Evolutionary conservation across 1,284 basidiomycete species (phyloP).

Genomic region (Irpex lacteus): DNA sequence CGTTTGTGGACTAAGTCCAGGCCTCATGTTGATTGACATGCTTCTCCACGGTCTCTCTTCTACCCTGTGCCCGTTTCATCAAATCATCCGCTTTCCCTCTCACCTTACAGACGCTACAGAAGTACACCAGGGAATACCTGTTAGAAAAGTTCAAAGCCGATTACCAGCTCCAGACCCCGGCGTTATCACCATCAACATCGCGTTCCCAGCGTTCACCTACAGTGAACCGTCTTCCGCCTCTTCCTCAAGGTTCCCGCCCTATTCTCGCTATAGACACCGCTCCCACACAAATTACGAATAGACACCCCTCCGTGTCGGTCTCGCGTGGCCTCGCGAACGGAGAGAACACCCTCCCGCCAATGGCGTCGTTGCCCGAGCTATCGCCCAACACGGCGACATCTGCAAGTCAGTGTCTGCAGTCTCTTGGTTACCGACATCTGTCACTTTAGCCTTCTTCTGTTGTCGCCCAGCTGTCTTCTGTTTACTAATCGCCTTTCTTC

Average conservation of each 20-base stretch:
- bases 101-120: slow-evolving; percentile 63
- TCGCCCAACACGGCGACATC: slow-evolving; percentile 30
- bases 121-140: slow-evolving; percentile 79
- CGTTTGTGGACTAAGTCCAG: slow-evolving; percentile 16
- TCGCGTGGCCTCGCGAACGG: slow-evolving; percentile 16
- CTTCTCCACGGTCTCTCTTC: not conserved
- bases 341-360: slow-evolving; percentile 4
- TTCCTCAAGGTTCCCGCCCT: slow-evolving; percentile 54
- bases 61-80: slow-evolving; percentile 16
- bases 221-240: slow-evolving; percentile 31
- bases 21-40: not conserved
- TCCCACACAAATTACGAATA: slow-evolving; percentile 37
- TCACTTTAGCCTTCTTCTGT: slow-evolving; percentile 6
- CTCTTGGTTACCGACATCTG: slow-evolving; percentile 5
- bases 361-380: slow-evolving; percentile 26
- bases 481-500: slow-evolving; percentile 3
- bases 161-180: slow-evolving; percentile 46
- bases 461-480: slow-evolving; percentile 9
- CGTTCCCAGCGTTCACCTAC: slow-evolving; percentile 33
- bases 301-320: slow-evolving; percentile 19
- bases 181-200: slow-evolving; percentile 38
- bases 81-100: slow-evolving; percentile 12
- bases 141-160: slow-evolving; percentile 74
- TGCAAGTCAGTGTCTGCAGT: slow-evolving; percentile 26
- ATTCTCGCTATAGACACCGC: slow-evolving; percentile 72